Base-by-base conservation (phyloP, 2,329 filamentous ascomycete species). In the Aspergillus candidus region DNA sequence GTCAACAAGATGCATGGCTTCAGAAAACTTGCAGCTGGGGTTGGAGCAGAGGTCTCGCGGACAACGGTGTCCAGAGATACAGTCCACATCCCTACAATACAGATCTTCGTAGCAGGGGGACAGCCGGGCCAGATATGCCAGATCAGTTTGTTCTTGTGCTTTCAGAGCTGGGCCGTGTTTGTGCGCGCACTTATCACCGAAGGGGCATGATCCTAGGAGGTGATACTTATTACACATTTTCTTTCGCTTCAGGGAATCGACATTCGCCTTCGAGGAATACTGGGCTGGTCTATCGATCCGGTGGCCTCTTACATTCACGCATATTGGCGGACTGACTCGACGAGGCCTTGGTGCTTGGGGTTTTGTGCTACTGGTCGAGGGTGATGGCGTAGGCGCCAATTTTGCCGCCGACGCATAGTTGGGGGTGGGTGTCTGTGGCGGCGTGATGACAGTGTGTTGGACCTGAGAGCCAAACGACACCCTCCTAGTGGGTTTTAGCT, bases 141-240 rank as follows among this genome's bases (percentile, higher is more conserved):
- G 48, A 31, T 60, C 61, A 11, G 49, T 50, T 3, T 56, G 42
- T 29, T 65, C 49, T 13, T 48, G 45, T 0, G 22, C 36, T 15
- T 14, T 51, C 15, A 66, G 47, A 18, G 37, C 47, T 4, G 41
- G 47, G 1, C 49, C 51, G 41, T 69, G 66, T 2, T 50, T 43
- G 32, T 66, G 54, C 2, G 33, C 40, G 34, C 67, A 69, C 1
- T 38, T 29, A 12, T 42, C 22, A 10, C 39, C 44, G 32, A 47
- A 56, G 4, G 42, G 15, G 36, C 58, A 61, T 2, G 27, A 38
- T 0, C 57, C 59, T 11, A 62, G 39, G 3, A 69, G 53, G 38
- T 66, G 60, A 32, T 54, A 65, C 8, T 40, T 51, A 40, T 68
- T 67, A 52, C 66, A 68, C 13, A 65, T 49, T 32, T 61, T 68